Conservation (phyloP, 306 rosid genomes). For the Vigna trinervia region DNA sequence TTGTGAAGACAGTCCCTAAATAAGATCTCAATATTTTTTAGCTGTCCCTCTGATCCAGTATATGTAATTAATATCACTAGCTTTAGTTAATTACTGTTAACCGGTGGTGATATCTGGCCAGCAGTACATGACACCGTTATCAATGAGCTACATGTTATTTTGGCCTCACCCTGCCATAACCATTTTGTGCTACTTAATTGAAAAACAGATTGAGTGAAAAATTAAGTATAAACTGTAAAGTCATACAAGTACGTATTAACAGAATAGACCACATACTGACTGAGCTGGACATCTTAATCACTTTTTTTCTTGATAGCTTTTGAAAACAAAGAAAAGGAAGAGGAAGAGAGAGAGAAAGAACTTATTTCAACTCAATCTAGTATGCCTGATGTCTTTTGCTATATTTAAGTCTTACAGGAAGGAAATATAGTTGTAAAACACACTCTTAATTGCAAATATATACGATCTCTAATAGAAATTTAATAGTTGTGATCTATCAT, state of each 20-base stretch:
- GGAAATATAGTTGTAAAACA: constrained; percentile 39
- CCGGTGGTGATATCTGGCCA: constrained; percentile 12
- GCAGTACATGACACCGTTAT: constrained; percentile 21
- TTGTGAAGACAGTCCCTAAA: constrained; percentile 18
- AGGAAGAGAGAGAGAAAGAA: neutral
- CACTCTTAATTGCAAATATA: too few species aligned
- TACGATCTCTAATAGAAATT: constrained; percentile 23
- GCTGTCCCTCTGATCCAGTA: constrained; percentile 17
- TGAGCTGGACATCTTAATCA: neutral
- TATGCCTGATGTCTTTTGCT: constrained; percentile 41
- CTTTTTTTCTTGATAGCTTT: too few species aligned
- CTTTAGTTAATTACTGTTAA: constrained; percentile 22
- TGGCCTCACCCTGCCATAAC: too few species aligned
- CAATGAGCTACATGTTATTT: too few species aligned
- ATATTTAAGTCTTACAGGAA: constrained; percentile 44
- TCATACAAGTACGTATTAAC: neutral
- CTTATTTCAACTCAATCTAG: constrained; percentile 25
- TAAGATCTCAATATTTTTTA: constrained; percentile 17
- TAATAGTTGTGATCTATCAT: constrained; percentile 44
- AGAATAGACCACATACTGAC: constrained; percentile 28
- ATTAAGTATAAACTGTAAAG: constrained; percentile 6
- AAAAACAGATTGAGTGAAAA: constrained; percentile 37
- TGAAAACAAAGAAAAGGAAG: neutral
- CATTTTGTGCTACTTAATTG: constrained; percentile 1
- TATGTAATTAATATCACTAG: constrained; percentile 17